Conservation (phyloP, 495 filamentous ascomycete species). For the Aspergillus indologenus region DNA sequence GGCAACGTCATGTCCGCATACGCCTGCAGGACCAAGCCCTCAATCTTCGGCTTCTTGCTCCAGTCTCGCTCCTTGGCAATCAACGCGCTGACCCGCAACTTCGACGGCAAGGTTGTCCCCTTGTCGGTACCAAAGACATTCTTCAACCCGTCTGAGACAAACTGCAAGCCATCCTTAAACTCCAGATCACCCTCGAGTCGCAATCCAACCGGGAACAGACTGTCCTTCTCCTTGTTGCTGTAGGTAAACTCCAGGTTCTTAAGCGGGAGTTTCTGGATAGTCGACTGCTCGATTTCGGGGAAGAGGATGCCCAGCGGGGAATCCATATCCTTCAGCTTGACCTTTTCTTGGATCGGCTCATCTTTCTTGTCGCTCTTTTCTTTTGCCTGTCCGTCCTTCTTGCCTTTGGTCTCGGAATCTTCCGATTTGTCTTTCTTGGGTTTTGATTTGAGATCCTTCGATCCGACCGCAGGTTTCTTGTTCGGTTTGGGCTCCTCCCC, state of each 20-base stretch:
- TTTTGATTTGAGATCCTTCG: too few species aligned
- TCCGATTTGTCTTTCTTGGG: too few species aligned
- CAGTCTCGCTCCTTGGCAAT: conserved; percentile 9
- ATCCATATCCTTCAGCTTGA: conserved; percentile 1
- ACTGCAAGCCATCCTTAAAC: conserved; percentile 7
- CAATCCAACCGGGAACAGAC: background rate
- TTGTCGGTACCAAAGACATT: conserved; percentile 7
- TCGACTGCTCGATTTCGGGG: conserved; percentile 1
- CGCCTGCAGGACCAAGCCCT: background rate
- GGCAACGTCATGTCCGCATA: background rate
- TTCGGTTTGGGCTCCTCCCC: too few species aligned
- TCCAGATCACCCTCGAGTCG: conserved; percentile 4
- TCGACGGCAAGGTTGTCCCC: background rate
- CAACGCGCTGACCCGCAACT: background rate
- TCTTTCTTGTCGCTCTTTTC: too few species aligned
- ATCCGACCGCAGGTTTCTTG: too few species aligned
- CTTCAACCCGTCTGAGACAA: background rate
- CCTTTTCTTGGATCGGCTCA: too few species aligned
- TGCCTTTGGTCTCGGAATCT: too few species aligned
- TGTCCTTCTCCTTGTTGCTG: background rate
- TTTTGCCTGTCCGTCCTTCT: too few species aligned
- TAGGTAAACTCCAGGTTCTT: conserved; percentile 9
- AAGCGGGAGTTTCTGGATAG: background rate
- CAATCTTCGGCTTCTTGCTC: conserved; percentile 6
- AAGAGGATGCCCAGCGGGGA: conserved; percentile 1